Base-by-base conservation (phyloP, 441 rosid genomes). In the Populus hybrid region DNA sequence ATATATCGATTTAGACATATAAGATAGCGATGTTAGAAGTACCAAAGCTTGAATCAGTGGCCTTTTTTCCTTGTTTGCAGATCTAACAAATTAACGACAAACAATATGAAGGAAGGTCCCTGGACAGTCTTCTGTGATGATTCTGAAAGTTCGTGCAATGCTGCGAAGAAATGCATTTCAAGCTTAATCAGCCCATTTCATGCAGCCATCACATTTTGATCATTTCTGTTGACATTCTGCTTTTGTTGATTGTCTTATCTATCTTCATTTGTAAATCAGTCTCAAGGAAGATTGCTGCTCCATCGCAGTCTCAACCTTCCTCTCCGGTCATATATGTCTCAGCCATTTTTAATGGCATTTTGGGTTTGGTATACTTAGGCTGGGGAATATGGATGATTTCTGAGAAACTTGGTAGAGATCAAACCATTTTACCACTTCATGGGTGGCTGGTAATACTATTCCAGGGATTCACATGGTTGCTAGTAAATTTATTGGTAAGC, bases 381-480 rank as follows among this genome's bases (percentile, higher is more conserved):
- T 53, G 74, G 71, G 87, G 82, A 69, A 10, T 82, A 35, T 82
- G 85, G 84, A 79, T 75, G 33, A 73, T 84, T 78, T 21, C 10
- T 70, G 67, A 80, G 74, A 66, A 79, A 28, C 42, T 75, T 16
- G 72, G 40, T 9, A 21, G 20, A 23, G 76, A 80, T 77, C 71
- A 74, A 36, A 76, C 76, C 18, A 38, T 82, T 73, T 28, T 84
- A 9, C 84, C 88, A 7, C 45, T 76, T 9, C 78, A 81, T 53
- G 77, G 23, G 69, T 86, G 88, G 89, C 72, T 76, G 6, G 79
- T 77, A 38, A 69, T 78, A 65, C 26, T 84, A 12, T 76, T 81
- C 77, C 86, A 84, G 69, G 90, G 84, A 66, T 77, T 81, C 75
- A 81, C 84, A n/a, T 87, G 89, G 89, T 71, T 83, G 76, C 61